Percentiles rank a stretch among this genome's conserved stretches.
Evolutionary conservation across 768 basidiomycete species (phyloP).

Genomic region (Lactarius pseudohatsudake): DNA sequence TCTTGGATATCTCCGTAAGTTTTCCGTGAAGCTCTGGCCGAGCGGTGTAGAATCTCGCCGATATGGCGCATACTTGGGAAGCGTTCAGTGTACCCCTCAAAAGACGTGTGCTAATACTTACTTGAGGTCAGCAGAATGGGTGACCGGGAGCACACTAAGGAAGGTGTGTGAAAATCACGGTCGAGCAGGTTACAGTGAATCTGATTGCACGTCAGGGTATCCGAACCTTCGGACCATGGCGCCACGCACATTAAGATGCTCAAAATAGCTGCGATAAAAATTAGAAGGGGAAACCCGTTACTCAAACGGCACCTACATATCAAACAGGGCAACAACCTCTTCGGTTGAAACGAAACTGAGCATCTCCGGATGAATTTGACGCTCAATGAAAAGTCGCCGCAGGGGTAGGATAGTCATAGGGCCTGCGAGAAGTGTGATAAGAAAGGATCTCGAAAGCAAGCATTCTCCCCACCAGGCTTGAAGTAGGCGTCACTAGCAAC

Average conservation of each 20-base stretch:
- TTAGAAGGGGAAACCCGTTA: constrained; percentile 10
- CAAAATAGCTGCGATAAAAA: constrained; percentile 58
- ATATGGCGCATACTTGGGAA: constrained; percentile 84
- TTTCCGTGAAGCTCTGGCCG: constrained; percentile 80
- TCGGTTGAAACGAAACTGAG: constrained; percentile 83
- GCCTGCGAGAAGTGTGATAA: constrained; percentile 43
- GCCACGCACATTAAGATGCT: constrained; percentile 64
- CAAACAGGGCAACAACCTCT: constrained; percentile 88
- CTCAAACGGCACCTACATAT: constrained; percentile 59
- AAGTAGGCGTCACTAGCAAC: constrained; percentile 89
- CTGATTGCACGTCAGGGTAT: constrained; percentile 38
- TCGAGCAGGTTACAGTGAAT: constrained; percentile 82
- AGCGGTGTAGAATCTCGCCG: constrained; percentile 82
- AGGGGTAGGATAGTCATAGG: constrained; percentile 88
- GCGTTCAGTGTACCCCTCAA: constrained; percentile 7
- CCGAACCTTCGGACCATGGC: not conserved
- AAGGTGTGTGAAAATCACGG: constrained; percentile 88
- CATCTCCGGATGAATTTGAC: constrained; percentile 92
- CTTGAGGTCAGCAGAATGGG: constrained; percentile 94
- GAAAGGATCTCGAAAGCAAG: constrained; percentile 12
- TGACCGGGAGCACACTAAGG: constrained; percentile 89
- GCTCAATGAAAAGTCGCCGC: constrained; percentile 79
- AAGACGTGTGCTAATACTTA: constrained; percentile 40
- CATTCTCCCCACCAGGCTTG: constrained; percentile 62
- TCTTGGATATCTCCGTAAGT: constrained; percentile 79